Base-by-base conservation (phyloP, 805 yeast species). In the Hanseniaspora singularis region DNA sequence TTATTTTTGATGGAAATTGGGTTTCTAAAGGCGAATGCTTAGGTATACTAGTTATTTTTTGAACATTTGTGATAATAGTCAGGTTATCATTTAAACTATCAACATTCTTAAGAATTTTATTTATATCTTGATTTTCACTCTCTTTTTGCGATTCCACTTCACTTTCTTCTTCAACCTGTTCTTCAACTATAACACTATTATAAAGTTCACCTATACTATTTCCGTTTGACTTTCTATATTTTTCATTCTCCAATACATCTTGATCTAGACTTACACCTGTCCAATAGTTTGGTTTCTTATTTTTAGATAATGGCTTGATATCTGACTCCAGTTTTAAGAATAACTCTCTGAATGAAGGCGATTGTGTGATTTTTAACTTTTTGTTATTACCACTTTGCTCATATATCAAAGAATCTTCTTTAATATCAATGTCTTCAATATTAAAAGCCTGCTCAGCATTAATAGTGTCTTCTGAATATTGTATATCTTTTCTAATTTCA, bases 21-120 rank as follows among this genome's bases (percentile, higher is more conserved):
- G 48, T 24, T 31, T 44, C 48, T 27, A 44, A 37, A 6, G 48
- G 48, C 12, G 48, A 44, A 20, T 31, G 48, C 22, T 37, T 44
- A n/a, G 48, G 48, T 12, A 44, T 31, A 16, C 33, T 27, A 9
- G 22, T 22, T 24, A 44, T 11, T 15, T 44, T 39, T 12, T 44
- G 41, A 22, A 24, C 2, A 14, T 44, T 44, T 10, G 48, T 37
- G 19, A 37, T 37, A 5, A 44, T 12, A 11, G n/a, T 15, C 14
- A 37, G 16, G 4, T 20, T 19, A 10, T 33, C 9, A 3, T 19
- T 19, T 33, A n/a, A n/a, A n/a, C n/a, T n/a, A n/a, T n/a, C n/a
- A n/a, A n/a, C n/a, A n/a, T n/a, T n/a, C n/a, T 19, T 14, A 9
- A 4, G 32, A 12, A 9, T 14, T 28, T 28, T 28, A 28, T 8